phyloP scores from a whole-genome alignment of 257 asterid species.

The Echites panduratus region DNA sequence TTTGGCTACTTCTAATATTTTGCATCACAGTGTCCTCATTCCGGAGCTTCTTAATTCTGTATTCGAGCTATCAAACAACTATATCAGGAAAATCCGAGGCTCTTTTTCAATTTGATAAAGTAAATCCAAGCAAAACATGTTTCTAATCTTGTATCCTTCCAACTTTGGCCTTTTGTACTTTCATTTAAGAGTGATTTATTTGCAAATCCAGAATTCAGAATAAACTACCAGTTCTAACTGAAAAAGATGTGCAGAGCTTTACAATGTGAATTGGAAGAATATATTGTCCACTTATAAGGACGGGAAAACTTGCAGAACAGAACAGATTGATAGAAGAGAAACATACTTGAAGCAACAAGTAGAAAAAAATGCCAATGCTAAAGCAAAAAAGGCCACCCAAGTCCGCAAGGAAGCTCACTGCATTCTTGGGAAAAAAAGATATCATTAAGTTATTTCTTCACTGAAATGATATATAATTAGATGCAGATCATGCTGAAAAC shows the following conservation, averaged over 20 bases:
- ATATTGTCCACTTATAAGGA: background rate
- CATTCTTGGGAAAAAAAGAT: constrained; percentile 50
- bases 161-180: background rate
- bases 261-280: no score
- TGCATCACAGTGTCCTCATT: constrained; percentile 68
- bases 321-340: constrained; percentile 15
- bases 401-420: constrained; percentile 99
- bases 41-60: constrained; percentile 73
- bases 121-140: background rate
- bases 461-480: constrained; percentile 6
- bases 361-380: constrained; percentile 83
- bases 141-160: background rate
- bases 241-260: background rate
- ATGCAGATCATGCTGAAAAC: constrained; percentile 7
- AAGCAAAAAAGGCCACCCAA: constrained; percentile 94
- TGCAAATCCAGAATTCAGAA: background rate
- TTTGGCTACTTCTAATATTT: constrained; percentile 58
- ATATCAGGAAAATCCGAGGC: constrained; percentile 5
- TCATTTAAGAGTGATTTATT: background rate
- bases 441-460: constrained; percentile 23
- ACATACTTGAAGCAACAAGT: constrained; percentile 80
- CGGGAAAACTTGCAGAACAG: background rate
- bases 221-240: background rate
- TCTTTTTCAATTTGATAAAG: background rate
- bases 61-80: constrained; percentile 56